Evolutionary conservation across 2,329 filamentous ascomycete species (phyloP).

Genomic region (Pseudogymnoascus sp.): DNA sequence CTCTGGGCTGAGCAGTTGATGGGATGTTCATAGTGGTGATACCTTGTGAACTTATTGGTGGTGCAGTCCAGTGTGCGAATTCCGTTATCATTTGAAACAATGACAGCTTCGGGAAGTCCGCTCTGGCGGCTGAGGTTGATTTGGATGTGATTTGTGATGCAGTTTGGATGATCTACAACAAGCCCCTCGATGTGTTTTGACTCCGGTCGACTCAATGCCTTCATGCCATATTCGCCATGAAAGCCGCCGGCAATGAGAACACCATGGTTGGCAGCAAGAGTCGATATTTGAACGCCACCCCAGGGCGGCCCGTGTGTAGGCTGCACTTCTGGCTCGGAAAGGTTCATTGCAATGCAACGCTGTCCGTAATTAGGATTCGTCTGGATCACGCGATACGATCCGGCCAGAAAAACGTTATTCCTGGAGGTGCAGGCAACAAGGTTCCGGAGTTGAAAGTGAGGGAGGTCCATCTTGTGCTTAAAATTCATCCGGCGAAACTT

Average conservation of each 20-base stretch:
- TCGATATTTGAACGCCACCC: slow-evolving; percentile 26
- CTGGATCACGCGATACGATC: slow-evolving; percentile 39
- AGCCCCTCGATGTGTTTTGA: slow-evolving; percentile 29
- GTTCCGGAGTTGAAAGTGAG: slow-evolving; percentile 61
- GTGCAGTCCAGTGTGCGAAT: slow-evolving; percentile 50
- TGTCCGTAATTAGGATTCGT: slow-evolving; percentile 36
- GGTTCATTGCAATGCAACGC: slow-evolving; percentile 19
- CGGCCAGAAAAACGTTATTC: slow-evolving; percentile 49
- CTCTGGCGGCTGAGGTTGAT: slow-evolving; percentile 46
- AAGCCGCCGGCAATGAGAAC: slow-evolving; percentile 33
- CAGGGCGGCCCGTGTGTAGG: slow-evolving; percentile 15
- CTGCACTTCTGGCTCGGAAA: slow-evolving; percentile 22
- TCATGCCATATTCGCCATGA: slow-evolving; percentile 31
- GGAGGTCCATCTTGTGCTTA: slow-evolving; percentile 42
- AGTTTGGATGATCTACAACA: slow-evolving; percentile 42
- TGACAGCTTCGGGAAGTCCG: slow-evolving; percentile 44
- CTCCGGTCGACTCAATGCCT: slow-evolving; percentile 25
- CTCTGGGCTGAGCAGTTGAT: slow-evolving; percentile 68
- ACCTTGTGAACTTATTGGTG: slow-evolving; percentile 49
- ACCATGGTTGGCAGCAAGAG: slow-evolving; percentile 26
- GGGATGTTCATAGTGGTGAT: slow-evolving; percentile 48
- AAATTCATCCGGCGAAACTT: slow-evolving; percentile 50
- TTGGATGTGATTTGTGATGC: slow-evolving; percentile 58
- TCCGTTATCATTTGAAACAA: slow-evolving; percentile 53
- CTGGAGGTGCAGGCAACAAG: slow-evolving; percentile 48